A percentile compares a stretch with the other conserved stretches of the same genome.
Conservation (phyloP, 768 basidiomycete genomes). For the Tulasnella sp. region DNA sequence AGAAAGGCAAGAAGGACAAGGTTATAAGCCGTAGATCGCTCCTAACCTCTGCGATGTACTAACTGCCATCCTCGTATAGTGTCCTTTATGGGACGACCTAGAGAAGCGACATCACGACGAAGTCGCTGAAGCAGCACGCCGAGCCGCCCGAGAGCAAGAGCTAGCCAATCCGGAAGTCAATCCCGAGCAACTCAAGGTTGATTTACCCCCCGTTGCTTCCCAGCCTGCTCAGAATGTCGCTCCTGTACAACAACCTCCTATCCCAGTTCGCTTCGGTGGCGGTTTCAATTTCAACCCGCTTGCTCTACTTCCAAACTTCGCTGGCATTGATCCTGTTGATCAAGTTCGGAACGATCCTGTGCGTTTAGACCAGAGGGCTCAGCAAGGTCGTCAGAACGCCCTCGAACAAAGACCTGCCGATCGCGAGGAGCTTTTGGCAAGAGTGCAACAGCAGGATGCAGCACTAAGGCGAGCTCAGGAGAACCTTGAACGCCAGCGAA, state of each 20-base stretch:
- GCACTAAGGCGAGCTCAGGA: not conserved
- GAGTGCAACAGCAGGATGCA: not conserved
- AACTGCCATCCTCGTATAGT: slow-evolving; percentile 39
- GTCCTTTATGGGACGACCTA: slow-evolving; percentile 62
- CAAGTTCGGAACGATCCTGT: not conserved
- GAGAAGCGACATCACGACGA: slow-evolving; percentile 64
- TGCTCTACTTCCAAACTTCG: not conserved
- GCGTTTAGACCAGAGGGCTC: not conserved
- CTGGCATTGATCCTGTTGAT: not conserved
- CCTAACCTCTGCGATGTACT: slow-evolving; percentile 37
- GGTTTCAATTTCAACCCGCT: not conserved
- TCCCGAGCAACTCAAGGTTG: slow-evolving; percentile 58
- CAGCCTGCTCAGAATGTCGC: not conserved
- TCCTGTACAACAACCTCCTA: not conserved
- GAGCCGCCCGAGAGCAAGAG: slow-evolving; percentile 60
- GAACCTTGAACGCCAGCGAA: not conserved
- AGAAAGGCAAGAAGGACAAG: slow-evolving; percentile 29
- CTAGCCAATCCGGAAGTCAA: slow-evolving; percentile 59
- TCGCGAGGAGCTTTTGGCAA: not conserved
- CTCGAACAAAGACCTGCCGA: not conserved
- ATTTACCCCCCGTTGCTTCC: not conserved
- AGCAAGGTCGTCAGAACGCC: not conserved
- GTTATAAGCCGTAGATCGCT: not conserved
- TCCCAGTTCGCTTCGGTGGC: not conserved
- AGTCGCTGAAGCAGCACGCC: slow-evolving; percentile 63